Percentiles rank a stretch among this genome's conserved stretches.
These are phyloP conservation scores for Teratosphaeria nubilosa DNA, from an alignment of 2,329 filamentous ascomycete species.

Conservation along the genomic window DNA sequence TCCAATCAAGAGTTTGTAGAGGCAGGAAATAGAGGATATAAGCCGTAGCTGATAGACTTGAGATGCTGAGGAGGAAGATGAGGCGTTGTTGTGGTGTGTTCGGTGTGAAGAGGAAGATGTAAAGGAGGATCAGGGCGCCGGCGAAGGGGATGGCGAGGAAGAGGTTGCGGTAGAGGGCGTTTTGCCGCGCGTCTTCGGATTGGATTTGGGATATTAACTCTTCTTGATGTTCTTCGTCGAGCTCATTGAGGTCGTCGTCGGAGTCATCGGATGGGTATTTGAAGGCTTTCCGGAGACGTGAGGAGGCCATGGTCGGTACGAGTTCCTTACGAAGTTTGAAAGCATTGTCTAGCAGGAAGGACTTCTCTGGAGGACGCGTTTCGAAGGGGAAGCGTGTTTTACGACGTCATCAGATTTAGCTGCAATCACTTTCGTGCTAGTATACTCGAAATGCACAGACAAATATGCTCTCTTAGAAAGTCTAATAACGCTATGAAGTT, in stretches of 20 bases:
- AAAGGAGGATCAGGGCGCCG: conserved; percentile 46
- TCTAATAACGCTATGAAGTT: neutral
- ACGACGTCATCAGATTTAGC: neutral
- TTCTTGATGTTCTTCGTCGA: conserved; percentile 69
- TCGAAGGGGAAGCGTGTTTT: neutral
- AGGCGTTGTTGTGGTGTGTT: conserved; percentile 30
- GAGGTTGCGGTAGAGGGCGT: conserved; percentile 25
- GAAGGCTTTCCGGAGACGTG: conserved; percentile 67
- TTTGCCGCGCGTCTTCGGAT: conserved; percentile 39
- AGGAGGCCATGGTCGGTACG: conserved; percentile 27
- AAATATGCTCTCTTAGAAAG: neutral
- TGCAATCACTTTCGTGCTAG: neutral
- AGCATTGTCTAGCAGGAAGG: too few relatives aligned
- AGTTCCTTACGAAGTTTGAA: neutral
- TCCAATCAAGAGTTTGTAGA: conserved; percentile 37
- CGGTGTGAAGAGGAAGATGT: conserved; percentile 33
- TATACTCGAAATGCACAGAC: too few relatives aligned
- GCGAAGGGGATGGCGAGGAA: conserved; percentile 53
- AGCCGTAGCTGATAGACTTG: conserved; percentile 52
- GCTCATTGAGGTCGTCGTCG: conserved; percentile 44
- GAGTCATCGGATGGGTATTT: conserved; percentile 57
- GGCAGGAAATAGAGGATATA: conserved; percentile 45
- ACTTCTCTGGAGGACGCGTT: neutral
- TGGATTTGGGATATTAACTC: conserved; percentile 48
- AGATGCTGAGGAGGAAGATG: conserved; percentile 48